Evolutionary conservation across 2,329 filamentous ascomycete genomes (phyloP), one percentile per base, ranked within the genome.

Genomic region (Botrytis hyacinthi): DNA sequence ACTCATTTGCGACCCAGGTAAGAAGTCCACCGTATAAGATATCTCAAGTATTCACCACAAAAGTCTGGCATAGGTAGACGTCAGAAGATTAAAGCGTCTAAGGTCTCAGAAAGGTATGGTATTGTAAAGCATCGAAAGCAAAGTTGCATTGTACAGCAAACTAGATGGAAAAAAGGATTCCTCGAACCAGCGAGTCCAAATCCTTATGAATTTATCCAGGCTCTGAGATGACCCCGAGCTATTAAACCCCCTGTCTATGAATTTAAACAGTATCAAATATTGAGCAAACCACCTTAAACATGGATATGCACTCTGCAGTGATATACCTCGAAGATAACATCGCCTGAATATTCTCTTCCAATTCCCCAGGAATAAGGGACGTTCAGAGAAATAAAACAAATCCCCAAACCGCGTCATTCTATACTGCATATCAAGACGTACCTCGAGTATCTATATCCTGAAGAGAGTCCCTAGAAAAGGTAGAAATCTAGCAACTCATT

Each of bases 391-490:
- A 26, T 4, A 4, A 26, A 5, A 26, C 1, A 48, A 22, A 48
- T 48, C 10, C 22, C 46, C 22, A 26, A 48, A 48, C 46, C 10
- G 46, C 22, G 1, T 20, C 22, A 26, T 12, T 26, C 1, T 5
- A 48, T 26, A 1, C 9, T 9, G 4, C 46, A 48, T 48, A 12
- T 26, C 46, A 48, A 26, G 1, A 48, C 9, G 3, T 0, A 12
- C 9, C 4, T 2, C 3, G 9, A 9, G 1, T 12, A 5, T 48
- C 22, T 26, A 48, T 48, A 48, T 26, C 22, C 4, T 48, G 9
- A 51, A 14, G 4, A 51, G 0, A 6, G 0, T 26, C 9, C 22
- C 46, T 6, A 26, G 22, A 14, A 4, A 10, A 26, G 14, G 1
- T 26, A 26, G 9, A 51, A 0, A 5, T 14, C 14, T 26, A 51